These are phyloP conservation scores for Endogone sp. DNA, from an alignment of 192 early-diverging fungal genomes.

Conservation along the genomic window DNA sequence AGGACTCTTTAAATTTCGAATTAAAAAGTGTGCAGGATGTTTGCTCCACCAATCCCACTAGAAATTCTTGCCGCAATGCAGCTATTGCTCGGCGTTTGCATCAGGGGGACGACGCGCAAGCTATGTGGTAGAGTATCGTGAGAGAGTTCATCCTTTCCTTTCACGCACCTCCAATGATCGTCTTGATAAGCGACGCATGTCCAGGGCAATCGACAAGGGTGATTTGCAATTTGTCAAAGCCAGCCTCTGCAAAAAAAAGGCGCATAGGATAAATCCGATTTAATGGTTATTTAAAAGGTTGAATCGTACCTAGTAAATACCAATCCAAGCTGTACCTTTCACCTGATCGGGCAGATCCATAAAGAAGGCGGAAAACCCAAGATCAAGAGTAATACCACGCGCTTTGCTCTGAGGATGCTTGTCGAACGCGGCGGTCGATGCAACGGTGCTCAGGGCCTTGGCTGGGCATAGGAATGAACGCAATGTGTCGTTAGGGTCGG, in stretches of 20 bases:
- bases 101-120: too few species aligned
- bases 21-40: too few species aligned
- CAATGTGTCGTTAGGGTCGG: not conserved
- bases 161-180: not conserved
- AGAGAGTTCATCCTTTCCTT: too few species aligned
- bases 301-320: not conserved
- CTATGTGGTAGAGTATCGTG: too few species aligned
- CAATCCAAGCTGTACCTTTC: not conserved
- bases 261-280: not conserved
- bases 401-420: slow-evolving; percentile 1
- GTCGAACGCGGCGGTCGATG: slow-evolving; percentile 5
- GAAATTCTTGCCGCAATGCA: too few species aligned
- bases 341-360: not conserved
- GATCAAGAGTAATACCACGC: slow-evolving; percentile 1
- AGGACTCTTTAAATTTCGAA: too few species aligned
- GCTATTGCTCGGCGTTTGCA: too few species aligned
- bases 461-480: not conserved
- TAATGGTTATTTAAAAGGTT: not conserved
- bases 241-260: not conserved
- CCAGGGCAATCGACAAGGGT: slow-evolving; percentile 2
- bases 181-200: not conserved
- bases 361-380: not conserved
- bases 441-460: not conserved
- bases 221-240: not conserved
- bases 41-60: too few species aligned